These are phyloP conservation scores for Colletotrichum camelliae DNA, from an alignment of 2,329 filamentous ascomycete species.

Conservation along the genomic window DNA sequence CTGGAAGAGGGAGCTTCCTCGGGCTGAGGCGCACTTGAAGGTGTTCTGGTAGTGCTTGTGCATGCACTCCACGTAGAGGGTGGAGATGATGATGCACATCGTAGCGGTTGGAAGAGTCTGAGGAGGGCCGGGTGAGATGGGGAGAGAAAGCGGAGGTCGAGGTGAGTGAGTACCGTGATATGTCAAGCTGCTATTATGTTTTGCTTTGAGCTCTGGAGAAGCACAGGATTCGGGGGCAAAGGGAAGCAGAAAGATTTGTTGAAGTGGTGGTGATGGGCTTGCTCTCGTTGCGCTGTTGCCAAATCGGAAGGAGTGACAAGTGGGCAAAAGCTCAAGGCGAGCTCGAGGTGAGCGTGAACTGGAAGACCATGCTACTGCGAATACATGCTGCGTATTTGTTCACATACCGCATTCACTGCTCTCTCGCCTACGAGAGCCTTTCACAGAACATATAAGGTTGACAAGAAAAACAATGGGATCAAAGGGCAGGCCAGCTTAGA, in stretches of 20 bases:
- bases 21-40: slow-evolving; percentile 31
- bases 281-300: background rate
- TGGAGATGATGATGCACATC: slow-evolving; percentile 40
- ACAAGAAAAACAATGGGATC: background rate
- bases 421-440: background rate
- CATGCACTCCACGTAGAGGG: slow-evolving; percentile 29
- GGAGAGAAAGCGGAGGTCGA: background rate
- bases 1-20: slow-evolving; percentile 16
- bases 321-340: background rate
- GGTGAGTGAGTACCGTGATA: background rate
- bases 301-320: background rate
- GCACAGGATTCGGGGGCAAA: background rate
- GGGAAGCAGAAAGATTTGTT: background rate
- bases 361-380: background rate
- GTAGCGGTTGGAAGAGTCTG: background rate
- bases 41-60: slow-evolving; percentile 41
- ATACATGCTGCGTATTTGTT: background rate
- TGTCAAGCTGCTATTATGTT: rapidly evolving
- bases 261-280: background rate
- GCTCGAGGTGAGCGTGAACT: background rate
- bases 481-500: background rate
- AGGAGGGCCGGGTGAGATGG: background rate
- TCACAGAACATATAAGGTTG: background rate
- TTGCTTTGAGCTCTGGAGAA: background rate
- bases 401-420: background rate